Conservation (phyloP, 371 early-diverging fungal species). For the Cokeromyces recurvatus region DNA sequence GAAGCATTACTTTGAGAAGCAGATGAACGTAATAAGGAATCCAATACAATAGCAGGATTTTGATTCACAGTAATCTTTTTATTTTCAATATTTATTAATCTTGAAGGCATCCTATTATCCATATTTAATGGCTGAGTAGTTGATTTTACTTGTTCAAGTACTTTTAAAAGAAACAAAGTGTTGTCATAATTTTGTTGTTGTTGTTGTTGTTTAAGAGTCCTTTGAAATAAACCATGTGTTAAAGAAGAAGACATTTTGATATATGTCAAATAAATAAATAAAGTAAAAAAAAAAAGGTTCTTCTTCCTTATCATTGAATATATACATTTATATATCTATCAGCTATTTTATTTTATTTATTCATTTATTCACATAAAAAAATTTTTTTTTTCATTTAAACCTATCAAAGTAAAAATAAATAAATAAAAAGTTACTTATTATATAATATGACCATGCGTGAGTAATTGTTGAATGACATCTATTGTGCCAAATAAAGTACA, state of each 20-base stretch:
- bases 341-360: constrained; percentile 9
- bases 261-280: neutral
- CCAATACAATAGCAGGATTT: constrained; percentile 6
- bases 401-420: too few relatives aligned
- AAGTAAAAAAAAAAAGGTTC: neutral
- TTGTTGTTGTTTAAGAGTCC: too few relatives aligned
- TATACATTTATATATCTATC: neutral
- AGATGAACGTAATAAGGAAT: constrained; percentile 11
- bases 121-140: neutral
- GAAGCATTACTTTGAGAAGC: too few relatives aligned
- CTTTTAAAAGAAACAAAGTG: too few relatives aligned
- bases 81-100: neutral
- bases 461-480: constrained; percentile 66
- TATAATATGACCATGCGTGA: too few relatives aligned
- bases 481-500: constrained; percentile 70
- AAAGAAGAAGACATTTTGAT: too few relatives aligned
- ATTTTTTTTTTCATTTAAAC: too few relatives aligned
- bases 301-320: constrained; percentile 1
- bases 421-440: too few relatives aligned
- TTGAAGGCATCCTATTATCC: neutral
- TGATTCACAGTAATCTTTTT: neutral
- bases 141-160: too few relatives aligned
- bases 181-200: too few relatives aligned
- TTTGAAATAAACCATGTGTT: too few relatives aligned
- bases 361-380: too few relatives aligned